Base-by-base conservation (phyloP, 2,329 filamentous ascomycete genomes). In the Talaromyces albobiverticillius region DNA sequence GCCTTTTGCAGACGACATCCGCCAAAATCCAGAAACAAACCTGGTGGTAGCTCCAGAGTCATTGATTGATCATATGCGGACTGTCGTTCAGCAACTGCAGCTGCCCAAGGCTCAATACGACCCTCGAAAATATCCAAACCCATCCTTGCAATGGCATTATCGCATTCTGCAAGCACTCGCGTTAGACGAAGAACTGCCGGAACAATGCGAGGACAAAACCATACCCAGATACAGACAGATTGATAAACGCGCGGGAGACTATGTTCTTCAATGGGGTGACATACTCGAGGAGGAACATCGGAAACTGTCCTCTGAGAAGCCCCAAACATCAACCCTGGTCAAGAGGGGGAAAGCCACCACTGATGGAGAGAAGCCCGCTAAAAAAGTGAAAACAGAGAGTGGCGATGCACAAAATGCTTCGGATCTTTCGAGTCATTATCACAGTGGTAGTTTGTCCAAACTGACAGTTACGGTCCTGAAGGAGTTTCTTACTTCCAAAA, bases 111-210 rank as follows among this genome's bases (percentile, higher is more conserved):
- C 82, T 5, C 79, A 82, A 29, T 99, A 95, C 66, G 88, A 95
- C 61, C 92, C 93, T 1, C 77, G 79, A 1, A 94, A 88, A 65
- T 97, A 96, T 64, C 90, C 94, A 0, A 99, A 99, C 58, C 91
- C 92, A 9, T 82, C 89, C 8, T 78, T 99, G 22, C 94, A 99
- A 73, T 99, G 93, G 92, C 94, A 97, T 74, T 99, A 97, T 77
- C 87, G 85, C 58, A 95, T 99, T 43, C 76, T 99, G 0, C 94
- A 99, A 72, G 88, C 89, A 6, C 80, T 96, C 54, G 94, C 94
- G 0, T 79, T 99, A 1, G 92, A 96, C 32, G 94, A 99, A 67
- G 92, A 96, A 61, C 75, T 95, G 1, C 92, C 92, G 0, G 86
- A 88, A 18, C 73, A 80, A 43, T 78, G 82, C 2, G 82, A 86